These are phyloP conservation scores for Pestalotiopsis sp. DNA, from an alignment of 2,329 filamentous ascomycete species.

Conservation along the genomic window DNA sequence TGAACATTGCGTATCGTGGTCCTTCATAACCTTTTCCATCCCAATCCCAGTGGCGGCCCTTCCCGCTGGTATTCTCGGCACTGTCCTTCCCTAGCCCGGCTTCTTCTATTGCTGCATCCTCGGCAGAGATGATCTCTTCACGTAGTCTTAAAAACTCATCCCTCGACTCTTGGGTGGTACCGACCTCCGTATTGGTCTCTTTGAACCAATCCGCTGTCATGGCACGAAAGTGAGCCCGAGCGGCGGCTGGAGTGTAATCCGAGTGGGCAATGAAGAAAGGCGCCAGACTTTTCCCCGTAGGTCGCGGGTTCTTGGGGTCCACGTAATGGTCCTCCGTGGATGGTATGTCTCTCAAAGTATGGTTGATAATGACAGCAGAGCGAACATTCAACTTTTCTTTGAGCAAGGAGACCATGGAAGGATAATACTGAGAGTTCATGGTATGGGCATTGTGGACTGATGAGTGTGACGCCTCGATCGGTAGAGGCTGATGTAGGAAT, in stretches of 20 bases:
- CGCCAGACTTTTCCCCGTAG: neutral
- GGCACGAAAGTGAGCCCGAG: constrained; percentile 28
- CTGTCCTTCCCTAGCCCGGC: neutral
- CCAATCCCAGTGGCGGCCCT: constrained; percentile 10
- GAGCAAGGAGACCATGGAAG: neutral
- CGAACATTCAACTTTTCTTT: neutral
- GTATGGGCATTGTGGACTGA: neutral
- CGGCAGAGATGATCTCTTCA: constrained; percentile 25
- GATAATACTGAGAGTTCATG: constrained; percentile 2
- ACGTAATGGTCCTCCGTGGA: neutral
- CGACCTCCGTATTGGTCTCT: constrained; percentile 9
- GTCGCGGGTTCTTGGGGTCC: neutral
- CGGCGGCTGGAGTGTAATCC: constrained; percentile 30
- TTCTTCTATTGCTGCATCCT: constrained; percentile 16
- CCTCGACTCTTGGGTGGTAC: neutral
- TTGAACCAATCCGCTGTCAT: constrained; percentile 23
- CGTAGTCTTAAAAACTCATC: constrained; percentile 14
- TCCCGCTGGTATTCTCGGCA: neutral
- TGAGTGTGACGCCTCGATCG: neutral
- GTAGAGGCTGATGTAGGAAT: constrained; percentile 5
- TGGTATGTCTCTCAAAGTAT: neutral
- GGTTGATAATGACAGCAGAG: constrained; percentile 6
- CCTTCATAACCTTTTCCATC: constrained; percentile 14
- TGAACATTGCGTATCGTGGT: constrained; percentile 23
- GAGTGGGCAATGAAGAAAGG: constrained; percentile 21